Evolutionary conservation across 83 land plant genomes (phyloP), one percentile per base, ranked within the genome.

Genomic region (Picea abies): DNA sequence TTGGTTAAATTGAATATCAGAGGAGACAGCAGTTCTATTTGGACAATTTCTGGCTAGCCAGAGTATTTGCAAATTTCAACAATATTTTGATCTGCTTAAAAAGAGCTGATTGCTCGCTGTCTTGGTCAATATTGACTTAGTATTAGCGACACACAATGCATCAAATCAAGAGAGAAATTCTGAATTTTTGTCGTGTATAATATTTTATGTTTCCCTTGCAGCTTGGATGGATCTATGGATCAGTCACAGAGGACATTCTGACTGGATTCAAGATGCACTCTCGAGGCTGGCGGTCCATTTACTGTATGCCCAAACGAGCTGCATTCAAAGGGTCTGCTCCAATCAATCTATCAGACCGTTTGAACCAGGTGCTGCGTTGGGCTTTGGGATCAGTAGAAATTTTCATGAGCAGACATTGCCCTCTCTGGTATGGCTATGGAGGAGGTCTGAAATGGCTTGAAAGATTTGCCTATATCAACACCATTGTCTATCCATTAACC

Each of bases 241-340:
- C 89, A 47, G 89, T 87, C 12, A 87, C 89, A 79, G 93, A 91
- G 84, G 93, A 91, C 80, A 91, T 91, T 62, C 73, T 91, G 78
- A 84, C 90, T 58, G 93, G 93, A 4, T 91, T 91, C 85, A 91
- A 91, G 80, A 91, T 91, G 93, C 93, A 91, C 64, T 84, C 88
- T 77, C 85, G 93, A 71, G 93, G 93, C 64, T 91, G 93, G 93
- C 86, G 88, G 64, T 91, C 93, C 67, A 87, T 87, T 20, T 87
- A 87, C 64, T 87, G 89, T 47, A 69, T 87, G n/a, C 89, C 89
- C 5, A 35, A 73, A 63, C 63, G 81, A 82, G 86, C 93, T 16
- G 93, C 93, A 83, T 91, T 91, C 81, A 91, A 91, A 63, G 93
- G 93, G 8, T 91, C 93, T n/a, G 93, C 93, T 16, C 93, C 93